Evolutionary conservation across 306 rosid species (phyloP).

Genomic region (Castanea mollissima): DNA sequence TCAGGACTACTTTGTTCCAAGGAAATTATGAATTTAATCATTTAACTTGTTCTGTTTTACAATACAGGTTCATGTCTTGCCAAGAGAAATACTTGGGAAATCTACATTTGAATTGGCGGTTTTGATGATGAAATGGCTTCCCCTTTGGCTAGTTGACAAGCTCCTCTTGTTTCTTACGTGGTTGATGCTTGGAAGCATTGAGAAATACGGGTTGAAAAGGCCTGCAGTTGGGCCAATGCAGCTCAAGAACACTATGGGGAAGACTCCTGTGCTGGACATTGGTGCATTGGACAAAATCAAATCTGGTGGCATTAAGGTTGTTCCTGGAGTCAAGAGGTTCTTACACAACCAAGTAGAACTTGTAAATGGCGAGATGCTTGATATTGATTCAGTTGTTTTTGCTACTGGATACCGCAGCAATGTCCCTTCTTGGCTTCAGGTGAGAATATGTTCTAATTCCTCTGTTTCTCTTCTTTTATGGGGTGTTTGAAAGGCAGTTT

Average conservation of each 20-base stretch:
- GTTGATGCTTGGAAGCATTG: slow-evolving; percentile 61
- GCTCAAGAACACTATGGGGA: slow-evolving; percentile 71
- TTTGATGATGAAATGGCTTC: slow-evolving; percentile 74
- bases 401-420: slow-evolving; percentile 97
- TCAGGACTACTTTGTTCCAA: too few species aligned
- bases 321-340: slow-evolving; percentile 69
- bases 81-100: slow-evolving; percentile 69
- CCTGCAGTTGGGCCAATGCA: slow-evolving; percentile 72
- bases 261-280: slow-evolving; percentile 92
- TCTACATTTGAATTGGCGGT: slow-evolving; percentile 80
- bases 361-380: slow-evolving; percentile 46
- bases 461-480: not conserved
- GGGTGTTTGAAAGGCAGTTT: not conserved
- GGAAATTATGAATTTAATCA: not conserved
- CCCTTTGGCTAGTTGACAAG: slow-evolving; percentile 80
- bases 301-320: slow-evolving; percentile 74
- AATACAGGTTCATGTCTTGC: slow-evolving; percentile 77
- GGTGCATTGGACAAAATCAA: slow-evolving; percentile 75
- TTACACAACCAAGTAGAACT: slow-evolving; percentile 43
- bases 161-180: slow-evolving; percentile 59
- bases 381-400: slow-evolving; percentile 62
- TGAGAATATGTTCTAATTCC: slow-evolving; percentile 36
- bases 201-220: slow-evolving; percentile 68
- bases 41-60: slow-evolving; percentile 29
- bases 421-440: slow-evolving; percentile 97